Evolutionary conservation across 2,329 filamentous ascomycete species (phyloP), one percentile per base, ranked within the genome.

Genomic region (Colletotrichum caudatum): DNA sequence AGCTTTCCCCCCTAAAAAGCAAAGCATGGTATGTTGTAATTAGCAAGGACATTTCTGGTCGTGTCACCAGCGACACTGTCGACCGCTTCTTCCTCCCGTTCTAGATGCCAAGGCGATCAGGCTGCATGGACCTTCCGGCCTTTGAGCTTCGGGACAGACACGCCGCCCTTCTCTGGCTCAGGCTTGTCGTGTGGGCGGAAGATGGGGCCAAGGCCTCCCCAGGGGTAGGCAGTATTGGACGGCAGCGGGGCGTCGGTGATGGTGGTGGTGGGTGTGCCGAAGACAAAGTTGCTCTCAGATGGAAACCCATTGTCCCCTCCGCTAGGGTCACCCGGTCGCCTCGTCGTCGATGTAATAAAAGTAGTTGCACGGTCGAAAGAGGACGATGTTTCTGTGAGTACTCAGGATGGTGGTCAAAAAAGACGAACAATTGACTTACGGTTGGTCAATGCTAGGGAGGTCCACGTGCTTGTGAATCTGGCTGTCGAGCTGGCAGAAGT

Each of bases 121-220:
- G 39, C 39, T 63, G 56, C 26, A 12, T 41, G 44, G 2, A 2
- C 39, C 44, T 48, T 26, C 26, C 50, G 37, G 37, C 8, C 23
- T 41, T 39, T 51, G 16, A 46, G 39, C 23, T 23, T 50, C 2
- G 35, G 26, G 33, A 18, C 7, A 7, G 59, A 3, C 7, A 5
- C 35, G 12, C 50, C 26, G 26, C 54, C 61, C 16, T 9, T 57
- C 48, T 12, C 14, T 20, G 78, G 74, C n/a, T 74, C 74, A 9
- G 75, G 76, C 59, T 77, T 74, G 64, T 79, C 78, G 39, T 78
- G 77, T 61, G 81, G 79, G 6, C 80, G 80, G 70, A 82, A 80
- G 44, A 79, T 68, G 1, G 80, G 80, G 48, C 77, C 80, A 71
- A 78, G 76, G 39, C 78, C 79, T 14, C 80, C 81, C 81, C 81